Evolutionary conservation across 306 rosid genomes (phyloP), one percentile per base, ranked within the genome.

Genomic region (Lathyrus aphaca): DNA sequence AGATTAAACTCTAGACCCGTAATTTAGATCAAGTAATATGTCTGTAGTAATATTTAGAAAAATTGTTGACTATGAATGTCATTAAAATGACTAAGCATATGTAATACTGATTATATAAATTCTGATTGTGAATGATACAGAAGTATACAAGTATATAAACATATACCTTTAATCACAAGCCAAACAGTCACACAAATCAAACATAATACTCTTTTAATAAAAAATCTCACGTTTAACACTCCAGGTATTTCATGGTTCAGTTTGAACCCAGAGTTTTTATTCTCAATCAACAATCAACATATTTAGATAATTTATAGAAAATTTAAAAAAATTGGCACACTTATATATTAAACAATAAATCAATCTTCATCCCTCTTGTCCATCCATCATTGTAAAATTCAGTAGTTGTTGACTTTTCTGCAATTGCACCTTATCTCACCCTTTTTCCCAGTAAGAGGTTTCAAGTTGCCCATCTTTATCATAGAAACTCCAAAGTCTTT

Each of bases 381-480:
- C 58, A 55, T 53, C 8, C 13, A 27, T 29, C 8, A 21, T 18
- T 39, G 50, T 9, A 45, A 46, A 46, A 32, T 57, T 65, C 50
- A 50, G 3, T 46, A 75, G 4, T 3, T 0, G 46, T 82, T 79
- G 75, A 82, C 66, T 64, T 64, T 79, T 39, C 83, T 79, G 71
- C 86, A 79, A 14, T 67, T 66, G 15, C 5, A 19, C 61, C 86
- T 82, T 10, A 79, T 61, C 37, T 82, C 83, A 32, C 86, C 86
- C 1, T 18, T 4, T 8, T 16, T 23, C 4, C 86, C 81, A 1
- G 69, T 75, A 46, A 79, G 77, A 59, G 81, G 81, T 45, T 66
- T 78, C 2, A 78, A 18, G 9, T 78, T 75, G n/a, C 86, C 83
- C 83, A 82, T 74, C 73, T 82, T 82, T n/a, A 82, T 61, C 81